These are phyloP conservation scores for Calvatia gigantea DNA, from an alignment of 768 basidiomycete species.

Conservation along the genomic window DNA sequence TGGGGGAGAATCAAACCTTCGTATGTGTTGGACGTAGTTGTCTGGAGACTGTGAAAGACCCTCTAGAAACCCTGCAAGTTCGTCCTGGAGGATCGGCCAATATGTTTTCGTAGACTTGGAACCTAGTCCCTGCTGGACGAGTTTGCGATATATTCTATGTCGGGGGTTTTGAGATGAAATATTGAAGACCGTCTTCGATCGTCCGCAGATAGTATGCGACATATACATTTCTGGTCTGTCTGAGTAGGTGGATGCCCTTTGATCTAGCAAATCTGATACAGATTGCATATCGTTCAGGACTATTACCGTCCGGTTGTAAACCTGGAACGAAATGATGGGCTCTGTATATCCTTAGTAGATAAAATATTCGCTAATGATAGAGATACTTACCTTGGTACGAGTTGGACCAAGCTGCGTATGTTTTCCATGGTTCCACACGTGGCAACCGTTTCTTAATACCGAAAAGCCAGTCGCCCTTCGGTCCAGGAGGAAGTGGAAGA, in stretches of 20 bases:
- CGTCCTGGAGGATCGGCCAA: constrained; percentile 32
- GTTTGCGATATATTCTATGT: constrained; percentile 37
- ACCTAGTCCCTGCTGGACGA: constrained; percentile 35
- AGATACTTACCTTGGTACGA: constrained; percentile 12
- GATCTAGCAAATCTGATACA: constrained; percentile 46
- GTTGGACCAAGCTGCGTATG: constrained; percentile 17
- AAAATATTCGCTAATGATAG: background rate
- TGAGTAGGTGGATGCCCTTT: constrained; percentile 50
- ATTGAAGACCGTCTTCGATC: constrained; percentile 39
- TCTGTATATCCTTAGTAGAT: constrained; percentile 19
- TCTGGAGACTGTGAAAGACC: constrained; percentile 28
- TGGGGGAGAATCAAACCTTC: constrained; percentile 25
- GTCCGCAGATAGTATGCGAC: constrained; percentile 38
- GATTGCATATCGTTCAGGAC: constrained; percentile 45
- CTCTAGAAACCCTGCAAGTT: constrained; percentile 29
- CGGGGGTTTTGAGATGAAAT: constrained; percentile 35
- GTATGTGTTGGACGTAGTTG: constrained; percentile 31
- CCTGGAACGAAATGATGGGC: constrained; percentile 44
- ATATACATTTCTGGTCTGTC: constrained; percentile 48
- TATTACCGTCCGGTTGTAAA: constrained; percentile 42
- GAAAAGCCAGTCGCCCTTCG: constrained; percentile 12
- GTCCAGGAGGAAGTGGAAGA: constrained; percentile 16
- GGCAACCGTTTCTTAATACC: constrained; percentile 15
- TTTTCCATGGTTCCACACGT: constrained; percentile 19
- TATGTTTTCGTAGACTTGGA: constrained; percentile 31